Evolutionary conservation across 768 basidiomycete species (phyloP), one percentile per base, ranked within the genome.

Genomic region (Tylopilus intermedius): DNA sequence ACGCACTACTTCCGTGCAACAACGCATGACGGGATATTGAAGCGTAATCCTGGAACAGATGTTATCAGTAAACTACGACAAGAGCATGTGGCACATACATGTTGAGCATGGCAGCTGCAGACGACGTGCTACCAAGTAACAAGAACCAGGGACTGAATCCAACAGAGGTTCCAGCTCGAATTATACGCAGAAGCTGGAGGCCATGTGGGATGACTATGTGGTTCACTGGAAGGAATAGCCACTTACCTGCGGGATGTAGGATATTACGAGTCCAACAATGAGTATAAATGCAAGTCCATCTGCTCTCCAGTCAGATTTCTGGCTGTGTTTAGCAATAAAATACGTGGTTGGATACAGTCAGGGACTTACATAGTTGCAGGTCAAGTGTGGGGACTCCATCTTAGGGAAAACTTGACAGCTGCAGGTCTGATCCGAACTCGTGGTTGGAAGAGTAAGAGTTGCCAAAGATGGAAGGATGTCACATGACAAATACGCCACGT

Each of bases 121-220:
- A 81, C 14, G 88, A 89, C 0, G 88, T 90, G 56, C 85, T 86
- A 7, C 96, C 96, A 0, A 98, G 80, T 6, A 97, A 74, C 32
- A 98, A 73, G 63, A 90, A 98, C 80, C 88, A 86, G 15, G 94
- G 92, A 56, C 89, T 94, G 57, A 98, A 83, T 0, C 96, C 96
- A 59, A 94, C 85, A 0, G 88, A 92, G 0, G 92, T 86, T 37
- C 81, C 78, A 22, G 82, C 77, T 46, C 74, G 66, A 61, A 96
- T 87, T 59, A 96, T 96, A 7, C 92, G 79, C 49, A 82, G 71
- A 61, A 91, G 90, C 86, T 92, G 46, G 2, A n/a, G 29, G n/a
- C 8, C 14, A 50, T 18, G 45, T 53, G 9, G 32, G 53, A 44
- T 13, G 21, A 39, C 37, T 7, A 37, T 5, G 35, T 3, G n/a